Evolutionary conservation across 805 yeast genomes (phyloP).

Genomic region (Candida incommunis): DNA sequence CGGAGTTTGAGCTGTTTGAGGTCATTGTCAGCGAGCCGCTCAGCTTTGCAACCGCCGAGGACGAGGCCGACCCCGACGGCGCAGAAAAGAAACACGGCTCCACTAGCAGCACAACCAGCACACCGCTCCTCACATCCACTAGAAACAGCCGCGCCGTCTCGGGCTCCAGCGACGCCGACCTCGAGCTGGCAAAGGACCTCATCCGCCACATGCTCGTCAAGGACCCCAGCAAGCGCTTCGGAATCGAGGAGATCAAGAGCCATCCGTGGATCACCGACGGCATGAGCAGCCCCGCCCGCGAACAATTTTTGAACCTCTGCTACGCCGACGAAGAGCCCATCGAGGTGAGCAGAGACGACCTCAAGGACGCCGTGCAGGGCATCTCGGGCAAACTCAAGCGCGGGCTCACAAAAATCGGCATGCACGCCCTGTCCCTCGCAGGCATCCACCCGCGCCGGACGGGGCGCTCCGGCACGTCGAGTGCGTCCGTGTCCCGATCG

Average conservation of each 20-base stretch:
- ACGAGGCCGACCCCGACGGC: neutral
- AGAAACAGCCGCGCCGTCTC: neutral
- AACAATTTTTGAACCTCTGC: slow-evolving; percentile 16
- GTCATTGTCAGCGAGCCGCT: slow-evolving; percentile 55
- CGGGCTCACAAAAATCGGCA: slow-evolving; percentile 27
- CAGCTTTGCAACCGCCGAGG: slow-evolving; percentile 10
- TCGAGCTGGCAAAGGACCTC: slow-evolving; percentile 34
- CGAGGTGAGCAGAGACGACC: slow-evolving; percentile 51
- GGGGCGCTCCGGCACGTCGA: neutral
- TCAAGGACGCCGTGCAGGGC: slow-evolving; percentile 71
- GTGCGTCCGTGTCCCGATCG: slow-evolving; percentile 1
- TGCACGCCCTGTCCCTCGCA: slow-evolving; percentile 17
- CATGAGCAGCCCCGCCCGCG: slow-evolving; percentile 18
- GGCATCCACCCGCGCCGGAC: slow-evolving; percentile 12
- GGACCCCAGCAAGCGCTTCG: slow-evolving; percentile 53
- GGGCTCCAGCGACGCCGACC: slow-evolving; percentile 10
- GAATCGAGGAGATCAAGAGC: slow-evolving; percentile 53
- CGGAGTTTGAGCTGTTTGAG: slow-evolving; percentile 74
- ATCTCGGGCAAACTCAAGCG: slow-evolving; percentile 51
- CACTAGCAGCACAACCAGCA: neutral
- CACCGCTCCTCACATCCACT: neutral
- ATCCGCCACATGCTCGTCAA: slow-evolving; percentile 49
- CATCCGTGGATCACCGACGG: slow-evolving; percentile 56
- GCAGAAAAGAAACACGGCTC: too few relatives aligned
- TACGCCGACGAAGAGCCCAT: slow-evolving; percentile 28